Evolutionary conservation across 768 basidiomycete genomes (phyloP).

Genomic region (Hebeloma cylindrosporum): DNA sequence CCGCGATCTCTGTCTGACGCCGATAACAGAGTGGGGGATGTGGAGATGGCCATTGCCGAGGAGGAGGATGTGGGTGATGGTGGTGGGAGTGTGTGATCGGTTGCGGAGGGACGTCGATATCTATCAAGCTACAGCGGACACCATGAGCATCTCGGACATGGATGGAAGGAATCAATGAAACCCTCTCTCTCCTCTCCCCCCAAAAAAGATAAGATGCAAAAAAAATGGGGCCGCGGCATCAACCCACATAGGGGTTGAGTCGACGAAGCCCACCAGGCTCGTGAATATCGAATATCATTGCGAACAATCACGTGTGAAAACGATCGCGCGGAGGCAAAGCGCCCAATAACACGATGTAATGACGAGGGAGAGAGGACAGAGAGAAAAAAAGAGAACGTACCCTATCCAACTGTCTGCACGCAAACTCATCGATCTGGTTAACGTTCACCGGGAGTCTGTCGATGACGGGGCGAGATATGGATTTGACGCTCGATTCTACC

Average conservation of each 20-base stretch:
- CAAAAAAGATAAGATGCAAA: constrained; percentile 9
- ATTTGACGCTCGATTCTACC: constrained; percentile 81
- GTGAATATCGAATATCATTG: no score
- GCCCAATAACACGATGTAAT: constrained; percentile 2
- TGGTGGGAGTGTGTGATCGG: constrained; percentile 21
- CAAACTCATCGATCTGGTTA: constrained; percentile 81
- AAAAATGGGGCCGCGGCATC: no score
- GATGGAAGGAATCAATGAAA: no score
- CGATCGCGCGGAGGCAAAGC: constrained; percentile 3
- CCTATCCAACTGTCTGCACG: constrained; percentile 82
- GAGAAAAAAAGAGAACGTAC: constrained; percentile 42
- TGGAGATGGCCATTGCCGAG: constrained; percentile 5
- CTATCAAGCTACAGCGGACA: constrained; percentile 55
- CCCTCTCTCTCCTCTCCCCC: no score
- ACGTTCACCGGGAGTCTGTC: constrained; percentile 74
- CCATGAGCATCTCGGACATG: no score
- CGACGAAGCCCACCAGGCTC: no score
- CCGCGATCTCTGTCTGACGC: constrained; percentile 16
- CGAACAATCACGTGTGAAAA: constrained; percentile 4
- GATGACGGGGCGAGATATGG: constrained; percentile 80
- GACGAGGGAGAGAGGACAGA: constrained; percentile 1
- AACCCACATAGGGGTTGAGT: no score
- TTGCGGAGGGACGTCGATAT: constrained; percentile 44
- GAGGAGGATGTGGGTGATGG: constrained; percentile 15
- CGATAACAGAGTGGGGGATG: constrained; percentile 11